Base-by-base conservation (phyloP, 108 stramenopile genomes). In the Cyclotella choctawhatcheeana region DNA sequence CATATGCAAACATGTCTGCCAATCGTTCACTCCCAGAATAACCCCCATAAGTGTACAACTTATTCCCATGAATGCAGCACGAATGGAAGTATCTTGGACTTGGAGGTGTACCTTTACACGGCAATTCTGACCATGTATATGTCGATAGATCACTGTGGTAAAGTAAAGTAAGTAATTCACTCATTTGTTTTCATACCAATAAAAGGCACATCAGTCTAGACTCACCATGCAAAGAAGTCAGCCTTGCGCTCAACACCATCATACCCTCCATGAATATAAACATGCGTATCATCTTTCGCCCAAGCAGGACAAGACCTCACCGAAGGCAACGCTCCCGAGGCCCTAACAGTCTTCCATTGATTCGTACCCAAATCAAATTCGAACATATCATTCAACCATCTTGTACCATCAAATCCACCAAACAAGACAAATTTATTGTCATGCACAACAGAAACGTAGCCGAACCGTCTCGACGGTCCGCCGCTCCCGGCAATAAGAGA, bases 41-140 rank as follows among this genome's bases (percentile, higher is more conserved):
- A 16, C 97, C 97, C 24, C 96, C 97, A 74, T 96, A 98, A 1
- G 90, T 74, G 71, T 91, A 95, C 63, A 97, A 75, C 43, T 92
- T 89, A 64, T 93, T 92, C 14, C 89, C 93, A 43, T 96, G 73
- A 22, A 97, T 85, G 37, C 93, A 93, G 75, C 96, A 97, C 0
- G 93, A 90, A 76, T 98, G 97, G 53, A 97, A 97, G 66, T 98
- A 97, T n/a, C 97, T 72, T 3, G 93, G 93, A 65, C 85, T 90
- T 0, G 97, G 97, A 7, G 86, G 81, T 12, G 77, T 80, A n/a
- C 97, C 95, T 14, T 81, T 69, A 48, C 88, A 87, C 22, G 94
- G 93, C 58, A 97, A 83, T 69, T 96, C 91, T 0, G 79, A 86
- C 97, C 97, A 98, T 12, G 86, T 84, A 69, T 93, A 93, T 10